Base-by-base conservation (phyloP, 208 protist species). In the Acanthamoeba sp. region DNA sequence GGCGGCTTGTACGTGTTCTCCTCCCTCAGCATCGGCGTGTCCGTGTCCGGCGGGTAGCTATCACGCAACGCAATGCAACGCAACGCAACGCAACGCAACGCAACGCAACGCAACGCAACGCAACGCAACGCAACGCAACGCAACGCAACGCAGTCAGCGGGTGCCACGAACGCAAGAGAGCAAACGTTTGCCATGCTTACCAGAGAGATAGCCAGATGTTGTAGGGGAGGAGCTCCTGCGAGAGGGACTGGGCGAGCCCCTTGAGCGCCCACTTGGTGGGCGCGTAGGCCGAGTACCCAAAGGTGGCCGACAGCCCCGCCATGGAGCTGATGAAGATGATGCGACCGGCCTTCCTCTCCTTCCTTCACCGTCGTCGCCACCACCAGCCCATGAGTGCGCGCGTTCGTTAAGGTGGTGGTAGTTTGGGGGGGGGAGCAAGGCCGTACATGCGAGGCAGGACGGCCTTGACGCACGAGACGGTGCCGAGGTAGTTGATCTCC, bases 401-500 rank as follows among this genome's bases (percentile, higher is more conserved):
- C n/a, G n/a, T 1, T 50, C 5, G 45, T 10, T 50, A n/a, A n/a
- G n/a, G n/a, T n/a, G n/a, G n/a, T n/a, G n/a, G n/a, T n/a, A n/a
- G n/a, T n/a, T n/a, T n/a, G n/a, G n/a, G n/a, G n/a, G n/a, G n/a
- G n/a, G n/a, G n/a, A n/a, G n/a, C 27, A 89, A 57, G 32, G 27
- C 22, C 66, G 29, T 55, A 84, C 95, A 96, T 96, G 42, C 55
- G 82, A 32, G 94, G 94, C 45, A 95, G 40, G 22, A 95, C 95
- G 20, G 95, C 95, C 82, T 96, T 96, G 52, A 95, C 73, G 91
- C 88, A 94, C 38, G 57, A 59, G 14, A 96, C 95, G 16, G 94
- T 95, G 69, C 95, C 95, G 29, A 96, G 20, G 85, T 96, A 96
- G 80, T 96, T 96, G 22, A 96, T 64, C 36, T 96, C 91, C 93